Percentiles rank a stretch among this genome's conserved stretches.
Evolutionary conservation across 495 filamentous ascomycete species (phyloP).

Genomic region (Acidiella bohemica): DNA sequence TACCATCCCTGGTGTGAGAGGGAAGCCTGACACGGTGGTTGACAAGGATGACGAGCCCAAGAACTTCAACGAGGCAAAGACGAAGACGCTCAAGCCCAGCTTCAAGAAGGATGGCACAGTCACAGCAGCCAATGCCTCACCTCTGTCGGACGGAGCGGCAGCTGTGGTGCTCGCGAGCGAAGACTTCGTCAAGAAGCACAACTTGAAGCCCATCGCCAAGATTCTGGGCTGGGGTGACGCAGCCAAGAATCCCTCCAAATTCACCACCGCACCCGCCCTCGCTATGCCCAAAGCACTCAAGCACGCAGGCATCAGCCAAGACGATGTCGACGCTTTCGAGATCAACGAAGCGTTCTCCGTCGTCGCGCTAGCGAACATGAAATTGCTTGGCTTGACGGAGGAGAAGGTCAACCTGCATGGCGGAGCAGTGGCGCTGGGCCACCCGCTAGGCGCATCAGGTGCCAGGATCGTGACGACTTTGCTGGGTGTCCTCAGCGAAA

Average conservation of each 20-base stretch:
- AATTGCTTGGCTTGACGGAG: slow-evolving; percentile 61
- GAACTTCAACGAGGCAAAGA: slow-evolving; percentile 91
- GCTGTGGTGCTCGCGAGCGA: slow-evolving; percentile 86
- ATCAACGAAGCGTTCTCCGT: slow-evolving; percentile 99
- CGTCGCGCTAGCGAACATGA: slow-evolving; percentile 89
- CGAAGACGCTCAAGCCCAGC: slow-evolving; percentile 67
- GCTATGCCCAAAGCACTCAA: slow-evolving; percentile 93
- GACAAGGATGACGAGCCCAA: slow-evolving; percentile 89
- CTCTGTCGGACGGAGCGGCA: slow-evolving; percentile 84
- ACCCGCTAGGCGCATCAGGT: slow-evolving; percentile 85
- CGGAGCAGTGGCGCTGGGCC: slow-evolving; percentile 88
- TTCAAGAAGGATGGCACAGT: slow-evolving; percentile 67
- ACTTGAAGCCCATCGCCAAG: slow-evolving; percentile 81
- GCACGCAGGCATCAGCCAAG: slow-evolving; percentile 66
- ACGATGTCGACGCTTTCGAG: slow-evolving; percentile 81
- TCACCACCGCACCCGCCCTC: slow-evolving; percentile 88
- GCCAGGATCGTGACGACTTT: slow-evolving; percentile 88
- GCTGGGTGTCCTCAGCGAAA: slow-evolving; percentile 73
- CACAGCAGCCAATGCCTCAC: slow-evolving; percentile 94
- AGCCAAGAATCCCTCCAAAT: slow-evolving; percentile 75
- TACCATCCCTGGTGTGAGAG: slow-evolving; percentile 72
- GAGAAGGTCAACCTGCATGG: slow-evolving; percentile 93
- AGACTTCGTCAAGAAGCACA: slow-evolving; percentile 72
- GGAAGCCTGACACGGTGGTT: slow-evolving; percentile 72
- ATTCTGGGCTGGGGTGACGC: slow-evolving; percentile 96